Conservation (phyloP, 2,329 filamentous ascomycete species). For the Clonostachys rhizophaga region DNA sequence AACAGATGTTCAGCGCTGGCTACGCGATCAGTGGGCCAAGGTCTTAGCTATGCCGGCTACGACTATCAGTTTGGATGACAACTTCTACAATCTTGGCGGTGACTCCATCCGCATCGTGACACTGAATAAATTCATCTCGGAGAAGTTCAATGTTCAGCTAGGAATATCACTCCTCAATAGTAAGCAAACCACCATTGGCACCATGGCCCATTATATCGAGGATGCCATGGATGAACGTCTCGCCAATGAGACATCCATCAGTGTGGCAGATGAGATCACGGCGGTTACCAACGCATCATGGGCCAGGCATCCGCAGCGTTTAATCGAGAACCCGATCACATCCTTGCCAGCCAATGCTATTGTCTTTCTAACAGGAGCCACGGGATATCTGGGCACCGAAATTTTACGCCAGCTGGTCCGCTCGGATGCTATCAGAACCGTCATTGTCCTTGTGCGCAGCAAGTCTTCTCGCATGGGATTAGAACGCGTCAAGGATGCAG, state of each 20-base stretch:
- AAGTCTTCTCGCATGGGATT: slow-evolving; percentile 54
- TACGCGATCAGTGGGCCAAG: slow-evolving; percentile 20
- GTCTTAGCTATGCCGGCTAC: slow-evolving; percentile 17
- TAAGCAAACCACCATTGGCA: background rate
- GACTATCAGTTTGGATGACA: slow-evolving; percentile 19
- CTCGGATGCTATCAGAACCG: slow-evolving; percentile 25
- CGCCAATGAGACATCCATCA: background rate
- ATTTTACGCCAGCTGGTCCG: slow-evolving; percentile 68
- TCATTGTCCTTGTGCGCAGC: slow-evolving; percentile 71
- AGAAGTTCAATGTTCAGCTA: background rate
- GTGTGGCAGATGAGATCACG: background rate
- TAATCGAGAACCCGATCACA: background rate
- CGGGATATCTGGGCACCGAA: slow-evolving; percentile 69
- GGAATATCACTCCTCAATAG: background rate
- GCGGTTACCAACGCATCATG: background rate
- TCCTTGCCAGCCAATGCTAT: slow-evolving; percentile 25
- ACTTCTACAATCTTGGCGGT: slow-evolving; percentile 35
- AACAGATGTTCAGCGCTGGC: background rate
- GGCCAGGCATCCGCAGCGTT: background rate
- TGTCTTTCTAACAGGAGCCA: slow-evolving; percentile 79
- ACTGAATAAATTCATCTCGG: background rate
- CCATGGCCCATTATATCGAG: background rate
- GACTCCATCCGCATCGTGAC: slow-evolving; percentile 27
- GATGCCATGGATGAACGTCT: background rate
- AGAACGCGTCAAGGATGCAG: slow-evolving; percentile 47